Evolutionary conservation across 305 asterid genomes (phyloP).

Genomic region (Rubia peregrina): DNA sequence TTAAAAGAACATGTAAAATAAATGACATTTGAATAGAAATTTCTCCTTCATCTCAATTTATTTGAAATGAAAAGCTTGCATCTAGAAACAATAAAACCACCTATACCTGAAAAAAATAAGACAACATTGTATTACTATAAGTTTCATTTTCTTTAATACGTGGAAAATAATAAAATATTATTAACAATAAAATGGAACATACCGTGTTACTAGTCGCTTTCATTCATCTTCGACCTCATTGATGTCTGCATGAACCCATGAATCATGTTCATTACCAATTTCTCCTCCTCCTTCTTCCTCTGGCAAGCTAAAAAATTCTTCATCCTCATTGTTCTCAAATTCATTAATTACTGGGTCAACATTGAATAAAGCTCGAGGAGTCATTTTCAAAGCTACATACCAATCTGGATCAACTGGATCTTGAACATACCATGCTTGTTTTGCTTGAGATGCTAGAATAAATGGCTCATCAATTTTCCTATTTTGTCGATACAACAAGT

Average conservation of each 20-base stretch:
- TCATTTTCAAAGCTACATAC: background rate
- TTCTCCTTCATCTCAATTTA: too few relatives aligned
- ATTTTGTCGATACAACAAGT: background rate
- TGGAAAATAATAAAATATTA: too few relatives aligned
- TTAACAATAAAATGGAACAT: too few relatives aligned
- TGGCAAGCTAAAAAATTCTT: background rate
- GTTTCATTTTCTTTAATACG: too few relatives aligned
- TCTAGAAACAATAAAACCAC: too few relatives aligned
- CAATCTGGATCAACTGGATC: background rate
- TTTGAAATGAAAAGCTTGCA: too few relatives aligned
- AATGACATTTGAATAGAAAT: too few relatives aligned
- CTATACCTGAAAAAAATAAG: too few relatives aligned
- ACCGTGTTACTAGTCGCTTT: background rate
- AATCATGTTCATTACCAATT: background rate
- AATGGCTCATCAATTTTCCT: background rate
- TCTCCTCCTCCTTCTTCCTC: background rate
- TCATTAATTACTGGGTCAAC: background rate
- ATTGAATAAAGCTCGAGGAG: background rate
- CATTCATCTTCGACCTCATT: background rate
- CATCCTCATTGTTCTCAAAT: background rate
- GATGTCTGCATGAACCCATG: background rate
- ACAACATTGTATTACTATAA: too few relatives aligned
- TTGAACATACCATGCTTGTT: background rate
- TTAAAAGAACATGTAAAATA: too few relatives aligned
- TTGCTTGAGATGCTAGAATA: conserved; percentile 1